Evolutionary conservation across 352 stramenopile genomes (phyloP).

Genomic region (Pythium monospermum): DNA sequence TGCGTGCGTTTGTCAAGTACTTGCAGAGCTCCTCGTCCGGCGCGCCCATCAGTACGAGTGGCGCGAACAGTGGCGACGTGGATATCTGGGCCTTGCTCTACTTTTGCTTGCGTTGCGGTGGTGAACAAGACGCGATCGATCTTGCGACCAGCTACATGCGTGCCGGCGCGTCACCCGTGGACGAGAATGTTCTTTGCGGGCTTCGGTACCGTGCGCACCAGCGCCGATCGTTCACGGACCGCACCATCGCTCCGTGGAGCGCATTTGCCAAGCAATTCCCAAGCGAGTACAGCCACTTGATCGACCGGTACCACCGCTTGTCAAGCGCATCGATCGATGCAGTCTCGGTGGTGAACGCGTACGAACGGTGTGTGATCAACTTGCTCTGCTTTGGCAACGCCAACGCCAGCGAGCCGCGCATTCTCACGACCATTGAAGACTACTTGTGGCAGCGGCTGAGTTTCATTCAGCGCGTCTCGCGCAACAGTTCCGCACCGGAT

Average conservation of each 20-base stretch:
- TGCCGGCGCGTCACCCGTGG: slow-evolving; percentile 41
- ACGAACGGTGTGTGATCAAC: slow-evolving; percentile 80
- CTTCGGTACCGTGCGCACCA: slow-evolving; percentile 61
- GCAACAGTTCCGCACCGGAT: slow-evolving; percentile 33
- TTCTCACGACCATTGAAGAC: slow-evolving; percentile 80
- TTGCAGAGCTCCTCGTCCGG: slow-evolving; percentile 63
- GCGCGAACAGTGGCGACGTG: slow-evolving; percentile 36
- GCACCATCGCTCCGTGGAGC: slow-evolving; percentile 29
- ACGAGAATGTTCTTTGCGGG: slow-evolving; percentile 50
- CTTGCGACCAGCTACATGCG: slow-evolving; percentile 38
- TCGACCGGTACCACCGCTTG: slow-evolving; percentile 66
- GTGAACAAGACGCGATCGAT: slow-evolving; percentile 62
- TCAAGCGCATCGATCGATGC: slow-evolving; percentile 69
- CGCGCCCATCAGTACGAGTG: slow-evolving; percentile 20
- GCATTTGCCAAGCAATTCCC: slow-evolving; percentile 72
- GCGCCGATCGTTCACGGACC: slow-evolving; percentile 39
- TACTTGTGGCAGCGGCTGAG: slow-evolving; percentile 83
- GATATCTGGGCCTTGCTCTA: slow-evolving; percentile 77
- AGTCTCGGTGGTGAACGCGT: slow-evolving; percentile 64
- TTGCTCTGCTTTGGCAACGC: slow-evolving; percentile 72
- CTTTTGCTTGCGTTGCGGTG: slow-evolving; percentile 74
- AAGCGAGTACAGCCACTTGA: slow-evolving; percentile 49
- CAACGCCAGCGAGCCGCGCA: slow-evolving; percentile 66
- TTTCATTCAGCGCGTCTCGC: slow-evolving; percentile 57
- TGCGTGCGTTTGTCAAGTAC: slow-evolving; percentile 76